Evolutionary conservation across 495 filamentous ascomycete genomes (phyloP), one percentile per base, ranked within the genome.

Genomic region (Hypoxylon cercidicola): DNA sequence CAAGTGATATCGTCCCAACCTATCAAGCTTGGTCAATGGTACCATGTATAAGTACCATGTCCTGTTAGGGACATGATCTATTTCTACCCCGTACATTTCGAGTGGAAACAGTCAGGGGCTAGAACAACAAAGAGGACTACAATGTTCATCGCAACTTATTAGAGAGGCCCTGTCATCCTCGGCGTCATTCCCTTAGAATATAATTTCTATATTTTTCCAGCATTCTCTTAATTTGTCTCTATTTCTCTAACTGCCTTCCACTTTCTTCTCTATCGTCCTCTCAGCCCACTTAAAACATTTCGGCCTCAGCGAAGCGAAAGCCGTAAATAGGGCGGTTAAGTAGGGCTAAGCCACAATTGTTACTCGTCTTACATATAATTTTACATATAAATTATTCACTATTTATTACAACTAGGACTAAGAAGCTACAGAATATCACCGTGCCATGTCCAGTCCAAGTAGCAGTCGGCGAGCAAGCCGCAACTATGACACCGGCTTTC

Each of bases 401-500:
- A 16, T 56, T 10, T 50, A 40, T 43, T 16, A 15, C n/a, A 28
- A 18, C 19, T 15, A 45, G 15, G 46, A 34, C 55, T 60, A 66
- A 66, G 48, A 34, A 45, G 20, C 46, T 21, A 53, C 21, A 65
- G 43, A 58, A 21, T 16, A 48, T 19, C 9, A 13, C 32, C 18
- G 53, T 52, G 46, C 49, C 15, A 71, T 71, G 71, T 73, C 71
- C n/a, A 61, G 45, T 55, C 40, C 55, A 11, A 71, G 59, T 46
- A 43, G 64, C 52, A 73, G 57, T 43, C 64, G 71, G 39, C 68
- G 54, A 11, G 40, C 71, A 19, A 71, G 65, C 43, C 65, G 65
- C 13, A 54, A 67, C 32, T 67, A 72, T 51, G 63, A 71, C 23
- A 74, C 71, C 30, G 71, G 71, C 18, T 74, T 74, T 20, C 71